Conservation (phyloP, 129 eudicot species). For the Erigeron canadensis region DNA sequence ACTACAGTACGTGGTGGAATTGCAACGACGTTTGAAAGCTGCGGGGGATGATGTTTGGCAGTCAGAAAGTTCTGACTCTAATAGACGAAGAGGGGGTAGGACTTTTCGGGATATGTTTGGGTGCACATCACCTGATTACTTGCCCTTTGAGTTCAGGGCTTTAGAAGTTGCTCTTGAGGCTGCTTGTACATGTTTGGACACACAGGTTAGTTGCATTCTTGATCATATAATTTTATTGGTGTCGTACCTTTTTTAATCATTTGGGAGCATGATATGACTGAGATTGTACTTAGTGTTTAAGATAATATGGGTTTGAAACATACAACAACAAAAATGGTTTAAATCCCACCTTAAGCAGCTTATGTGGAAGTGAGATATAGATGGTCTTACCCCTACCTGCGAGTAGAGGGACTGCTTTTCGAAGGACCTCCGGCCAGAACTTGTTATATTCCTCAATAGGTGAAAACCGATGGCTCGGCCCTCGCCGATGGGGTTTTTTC, state of each 20-base stretch:
- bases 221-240: not conserved
- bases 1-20: conserved; percentile 82
- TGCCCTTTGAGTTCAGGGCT: conserved; percentile 95
- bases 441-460: too few species aligned
- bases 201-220: conserved; percentile 58
- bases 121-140: conserved; percentile 67
- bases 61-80: conserved; percentile 52
- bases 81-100: conserved; percentile 58
- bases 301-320: not conserved
- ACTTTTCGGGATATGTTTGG: conserved; percentile 61
- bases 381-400: too few species aligned
- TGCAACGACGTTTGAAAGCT: conserved; percentile 65
- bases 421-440: too few species aligned
- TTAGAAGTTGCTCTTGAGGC: conserved; percentile 97
- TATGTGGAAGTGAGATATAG: too few species aligned
- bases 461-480: too few species aligned
- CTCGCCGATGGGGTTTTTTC: too few species aligned
- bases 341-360: too few species aligned
- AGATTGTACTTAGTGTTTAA: not conserved
- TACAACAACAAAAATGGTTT: not conserved
- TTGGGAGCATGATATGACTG: not conserved
- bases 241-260: not conserved
- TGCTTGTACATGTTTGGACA: conserved; percentile 85
- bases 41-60: conserved; percentile 74
- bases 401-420: too few species aligned